A percentile compares a stretch with the other conserved stretches of the same genome.
These are phyloP conservation scores for Melaleuca quinquenervia DNA, from an alignment of 345 rosid species.

Conservation along the genomic window DNA sequence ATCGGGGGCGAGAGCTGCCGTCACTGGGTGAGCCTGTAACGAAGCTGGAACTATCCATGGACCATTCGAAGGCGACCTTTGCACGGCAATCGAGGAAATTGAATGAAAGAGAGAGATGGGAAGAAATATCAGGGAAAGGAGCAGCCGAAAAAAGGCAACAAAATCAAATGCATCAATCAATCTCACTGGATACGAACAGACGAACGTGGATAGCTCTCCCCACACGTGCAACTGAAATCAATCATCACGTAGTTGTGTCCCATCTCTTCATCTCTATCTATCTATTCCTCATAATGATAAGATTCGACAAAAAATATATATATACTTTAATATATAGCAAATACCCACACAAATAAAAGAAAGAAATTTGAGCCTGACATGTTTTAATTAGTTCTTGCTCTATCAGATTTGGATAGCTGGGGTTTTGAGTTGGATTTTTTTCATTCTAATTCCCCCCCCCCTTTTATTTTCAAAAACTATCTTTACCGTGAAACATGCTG, in stretches of 20 bases:
- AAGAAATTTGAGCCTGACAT: not conserved
- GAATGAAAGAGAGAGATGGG: not conserved
- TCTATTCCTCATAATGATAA: not conserved
- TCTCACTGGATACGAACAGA: conserved; percentile 32
- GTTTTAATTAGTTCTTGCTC: not conserved
- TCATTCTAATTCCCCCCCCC: too few species aligned
- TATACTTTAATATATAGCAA: not conserved
- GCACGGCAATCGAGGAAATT: not conserved
- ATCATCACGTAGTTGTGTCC: not conserved
- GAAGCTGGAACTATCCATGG: not conserved
- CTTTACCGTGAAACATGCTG: not conserved
- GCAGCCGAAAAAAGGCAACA: not conserved
- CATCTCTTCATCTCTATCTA: not conserved
- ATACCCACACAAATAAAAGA: not conserved
- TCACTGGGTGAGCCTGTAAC: not conserved
- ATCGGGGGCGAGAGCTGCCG: not conserved
- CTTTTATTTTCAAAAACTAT: not conserved
- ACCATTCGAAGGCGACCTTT: not conserved
- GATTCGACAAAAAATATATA: not conserved
- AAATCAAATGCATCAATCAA: conserved; percentile 16
- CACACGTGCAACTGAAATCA: conserved; percentile 71
- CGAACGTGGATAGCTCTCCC: conserved; percentile 43
- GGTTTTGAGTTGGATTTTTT: not conserved
- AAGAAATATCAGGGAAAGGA: not conserved
- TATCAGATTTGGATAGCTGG: not conserved